These are phyloP conservation scores for Kwoniella bestiolae DNA, from an alignment of 768 basidiomycete genomes.

Conservation along the genomic window DNA sequence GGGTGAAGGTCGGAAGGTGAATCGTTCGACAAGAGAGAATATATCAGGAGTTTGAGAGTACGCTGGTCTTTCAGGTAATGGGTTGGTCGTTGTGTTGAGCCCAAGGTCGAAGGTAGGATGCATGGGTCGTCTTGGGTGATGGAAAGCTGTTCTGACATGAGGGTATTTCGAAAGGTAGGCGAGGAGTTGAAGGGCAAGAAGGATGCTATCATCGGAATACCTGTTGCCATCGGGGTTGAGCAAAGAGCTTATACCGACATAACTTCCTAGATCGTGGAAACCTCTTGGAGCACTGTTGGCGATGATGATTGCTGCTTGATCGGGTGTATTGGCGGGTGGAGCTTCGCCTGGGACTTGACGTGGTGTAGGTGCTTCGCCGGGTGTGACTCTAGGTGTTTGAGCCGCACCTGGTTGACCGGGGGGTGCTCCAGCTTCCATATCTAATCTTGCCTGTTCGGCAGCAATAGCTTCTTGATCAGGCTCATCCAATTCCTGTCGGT, in stretches of 20 bases:
- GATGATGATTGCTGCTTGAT: slow-evolving; percentile 51
- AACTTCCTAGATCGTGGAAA: slow-evolving; percentile 54
- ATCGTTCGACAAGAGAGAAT: slow-evolving; percentile 93
- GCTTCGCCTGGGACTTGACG: slow-evolving; percentile 24
- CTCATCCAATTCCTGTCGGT: slow-evolving; percentile 60
- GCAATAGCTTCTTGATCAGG: slow-evolving; percentile 84
- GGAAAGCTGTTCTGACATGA: slow-evolving; percentile 93
- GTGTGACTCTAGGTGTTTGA: slow-evolving; percentile 41
- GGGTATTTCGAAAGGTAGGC: slow-evolving; percentile 98
- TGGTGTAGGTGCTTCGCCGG: slow-evolving; percentile 35
- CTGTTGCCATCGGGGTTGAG: slow-evolving; percentile 51
- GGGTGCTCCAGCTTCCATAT: slow-evolving; percentile 67
- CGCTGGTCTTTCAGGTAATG: slow-evolving; percentile 53
- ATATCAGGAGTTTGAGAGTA: slow-evolving; percentile 67
- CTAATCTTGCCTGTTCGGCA: slow-evolving; percentile 47
- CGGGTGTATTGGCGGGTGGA: slow-evolving; percentile 14
- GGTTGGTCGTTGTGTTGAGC: slow-evolving; percentile 21
- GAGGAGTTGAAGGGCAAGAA: slow-evolving; percentile 85
- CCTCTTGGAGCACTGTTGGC: slow-evolving; percentile 57
- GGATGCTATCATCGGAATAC: slow-evolving; percentile 91
- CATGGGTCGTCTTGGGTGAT: slow-evolving; percentile 66
- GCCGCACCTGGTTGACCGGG: slow-evolving; percentile 84
- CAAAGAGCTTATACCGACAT: slow-evolving; percentile 46
- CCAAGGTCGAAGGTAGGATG: slow-evolving; percentile 53
- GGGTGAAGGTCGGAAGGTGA: slow-evolving; percentile 90